phyloP scores from a whole-genome alignment of 352 stramenopile species.

The Globisporangium middletonii region DNA sequence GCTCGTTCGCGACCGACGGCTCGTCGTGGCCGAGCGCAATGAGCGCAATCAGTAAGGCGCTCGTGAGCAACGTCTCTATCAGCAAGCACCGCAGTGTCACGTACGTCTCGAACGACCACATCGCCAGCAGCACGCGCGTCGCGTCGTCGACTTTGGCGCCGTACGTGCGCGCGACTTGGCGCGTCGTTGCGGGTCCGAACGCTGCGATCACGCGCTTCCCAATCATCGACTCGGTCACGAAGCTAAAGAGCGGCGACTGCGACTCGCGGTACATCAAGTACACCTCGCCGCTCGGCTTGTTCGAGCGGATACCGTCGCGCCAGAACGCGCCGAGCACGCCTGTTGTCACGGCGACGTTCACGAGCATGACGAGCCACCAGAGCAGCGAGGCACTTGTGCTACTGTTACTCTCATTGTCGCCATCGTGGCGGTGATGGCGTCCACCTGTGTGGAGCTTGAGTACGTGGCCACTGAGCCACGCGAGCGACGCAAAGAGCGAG shows the following conservation, averaged over 20 bases:
- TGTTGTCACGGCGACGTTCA: slow-evolving; percentile 21
- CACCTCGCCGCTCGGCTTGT: slow-evolving; percentile 24
- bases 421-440: not conserved
- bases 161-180: slow-evolving; percentile 24
- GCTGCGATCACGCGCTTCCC: slow-evolving; percentile 28
- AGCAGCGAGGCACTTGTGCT: not conserved
- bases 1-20: slow-evolving; percentile 3
- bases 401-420: not conserved
- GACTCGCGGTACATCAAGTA: slow-evolving; percentile 32
- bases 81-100: slow-evolving; percentile 25
- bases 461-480: slow-evolving; percentile 30
- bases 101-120: slow-evolving; percentile 30
- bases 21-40: slow-evolving; percentile 23
- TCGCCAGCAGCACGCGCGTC: slow-evolving; percentile 24
- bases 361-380: slow-evolving; percentile 22
- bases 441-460: slow-evolving; percentile 14
- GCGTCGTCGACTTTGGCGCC: slow-evolving; percentile 28
- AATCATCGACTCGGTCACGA: slow-evolving; percentile 34
- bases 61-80: slow-evolving; percentile 27
- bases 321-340: slow-evolving; percentile 19
- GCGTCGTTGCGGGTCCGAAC: slow-evolving; percentile 25
- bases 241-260: slow-evolving; percentile 30
- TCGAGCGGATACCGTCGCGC: slow-evolving; percentile 22
- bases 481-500: slow-evolving; percentile 27
- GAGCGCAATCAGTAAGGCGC: slow-evolving; percentile 29